Base-by-base conservation (phyloP, 768 basidiomycete species). In the Pleurotus platypus region DNA sequence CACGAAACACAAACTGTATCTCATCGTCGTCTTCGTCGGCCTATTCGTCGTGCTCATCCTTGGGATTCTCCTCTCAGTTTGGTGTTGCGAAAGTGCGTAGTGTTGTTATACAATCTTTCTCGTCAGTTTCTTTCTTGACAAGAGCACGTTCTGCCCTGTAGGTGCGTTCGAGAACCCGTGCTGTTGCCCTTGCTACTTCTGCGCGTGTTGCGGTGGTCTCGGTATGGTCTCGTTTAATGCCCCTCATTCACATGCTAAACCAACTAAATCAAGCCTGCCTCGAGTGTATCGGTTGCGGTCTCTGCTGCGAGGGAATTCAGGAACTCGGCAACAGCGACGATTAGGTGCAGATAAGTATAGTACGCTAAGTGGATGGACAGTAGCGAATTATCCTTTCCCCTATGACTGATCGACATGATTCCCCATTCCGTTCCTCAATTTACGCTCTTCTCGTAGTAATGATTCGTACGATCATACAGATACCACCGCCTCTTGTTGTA, bases 101-200 rank as follows among this genome's bases (percentile, higher is more conserved):
- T n/a, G n/a, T n/a, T n/a, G n/a, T n/a, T n/a, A n/a, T n/a, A n/a
- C n/a, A n/a, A n/a, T n/a, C n/a, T n/a, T n/a, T n/a, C n/a, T n/a
- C 18, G 40, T 42, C 39, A 30, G 42, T 20, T 11, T 57, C 51
- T 47, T 55, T 51, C 30, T 35, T 35, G 30, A 35, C 30, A 16
- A 11, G 27, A 3, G 9, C 51, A 54, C n/a, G 24, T 47, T 40
- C 15, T n/a, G n/a, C n/a, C n/a, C n/a, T n/a, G 9, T 48, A 83
- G 82, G 79, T 13, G 66, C 79, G 0, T 87, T 86, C 62, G 63
- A 81, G 58, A 88, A 88, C 57, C 86, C 86, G 2, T 70, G 79
- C 0, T 87, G 85, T 61, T 86, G 84, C 61, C 86, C 86, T 0
- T 87, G 86, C 63, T 89, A 89, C 66, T 73, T 87, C 6, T 88